A percentile compares a stretch with the other conserved stretches of the same genome.
These are phyloP conservation scores for Laguncularia racemosa DNA, from an alignment of 345 rosid species.

Conservation along the genomic window DNA sequence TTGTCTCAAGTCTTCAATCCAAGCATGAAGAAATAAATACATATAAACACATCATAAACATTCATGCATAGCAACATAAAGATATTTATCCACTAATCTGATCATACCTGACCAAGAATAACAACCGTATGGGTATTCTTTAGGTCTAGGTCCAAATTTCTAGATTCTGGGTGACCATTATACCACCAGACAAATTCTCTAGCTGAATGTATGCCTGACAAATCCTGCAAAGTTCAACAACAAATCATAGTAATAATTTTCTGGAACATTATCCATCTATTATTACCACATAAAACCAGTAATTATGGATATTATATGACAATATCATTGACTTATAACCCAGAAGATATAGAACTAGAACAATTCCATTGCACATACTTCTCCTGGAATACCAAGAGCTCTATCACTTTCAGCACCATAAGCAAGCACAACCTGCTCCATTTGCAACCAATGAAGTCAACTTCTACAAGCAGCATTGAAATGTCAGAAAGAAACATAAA, in stretches of 20 bases:
- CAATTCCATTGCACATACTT: constrained; percentile 30
- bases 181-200: constrained; percentile 99
- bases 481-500: too few relatives aligned
- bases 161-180: constrained; percentile 84
- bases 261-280: neutral
- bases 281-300: neutral
- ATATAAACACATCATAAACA: too few relatives aligned
- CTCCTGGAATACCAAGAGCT: constrained; percentile 71
- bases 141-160: constrained; percentile 59
- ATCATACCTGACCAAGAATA: constrained; percentile 75
- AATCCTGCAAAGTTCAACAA: constrained; percentile 28
- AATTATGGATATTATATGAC: neutral
- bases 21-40: too few relatives aligned
- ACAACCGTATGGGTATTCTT: constrained; percentile 64
- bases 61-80: too few relatives aligned
- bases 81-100: neutral
- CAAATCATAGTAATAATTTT: neutral
- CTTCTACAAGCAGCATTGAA: neutral
- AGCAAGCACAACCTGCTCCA: constrained; percentile 82
- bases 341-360: neutral
- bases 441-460: constrained; percentile 6
- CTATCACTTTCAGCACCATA: constrained; percentile 97
- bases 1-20: too few relatives aligned
- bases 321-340: too few relatives aligned
- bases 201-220: constrained; percentile 70